Evolutionary conservation across 768 basidiomycete species (phyloP).

Genomic region (Mycena floridula): DNA sequence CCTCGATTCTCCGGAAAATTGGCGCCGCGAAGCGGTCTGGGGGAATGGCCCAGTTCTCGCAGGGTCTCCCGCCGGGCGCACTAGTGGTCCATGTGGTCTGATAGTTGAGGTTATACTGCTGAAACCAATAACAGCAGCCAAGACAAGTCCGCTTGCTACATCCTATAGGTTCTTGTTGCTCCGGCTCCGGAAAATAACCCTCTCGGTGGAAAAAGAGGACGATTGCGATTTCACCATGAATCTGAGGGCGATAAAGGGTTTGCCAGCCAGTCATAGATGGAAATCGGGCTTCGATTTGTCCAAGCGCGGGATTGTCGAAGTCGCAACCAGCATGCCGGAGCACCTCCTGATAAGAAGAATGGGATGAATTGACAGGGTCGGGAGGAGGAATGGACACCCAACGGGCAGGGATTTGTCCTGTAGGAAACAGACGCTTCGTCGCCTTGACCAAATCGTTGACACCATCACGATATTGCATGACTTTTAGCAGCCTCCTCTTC

Average conservation of each 20-base stretch:
- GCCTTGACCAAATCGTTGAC: neutral
- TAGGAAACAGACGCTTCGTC: neutral
- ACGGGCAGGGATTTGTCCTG: neutral
- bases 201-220: neutral
- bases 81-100: neutral
- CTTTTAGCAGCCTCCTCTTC: neutral
- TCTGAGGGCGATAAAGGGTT: neutral
- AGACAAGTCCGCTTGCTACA: neutral
- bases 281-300: neutral
- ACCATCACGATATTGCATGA: neutral
- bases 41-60: neutral
- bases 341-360: neutral
- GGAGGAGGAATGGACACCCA: neutral
- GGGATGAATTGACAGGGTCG: neutral
- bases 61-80: neutral
- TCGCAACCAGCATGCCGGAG: neutral
- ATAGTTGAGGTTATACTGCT: neutral
- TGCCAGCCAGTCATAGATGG: neutral
- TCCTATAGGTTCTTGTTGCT: neutral
- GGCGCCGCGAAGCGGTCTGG: neutral
- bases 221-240: neutral
- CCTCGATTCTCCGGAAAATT: neutral
- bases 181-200: slow-evolving; percentile 19
- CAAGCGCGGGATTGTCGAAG: too few species aligned
- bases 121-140: neutral